Evolutionary conservation across 78 protist genomes (phyloP).

Genomic region (Dictyostelium brefeldianum): DNA sequence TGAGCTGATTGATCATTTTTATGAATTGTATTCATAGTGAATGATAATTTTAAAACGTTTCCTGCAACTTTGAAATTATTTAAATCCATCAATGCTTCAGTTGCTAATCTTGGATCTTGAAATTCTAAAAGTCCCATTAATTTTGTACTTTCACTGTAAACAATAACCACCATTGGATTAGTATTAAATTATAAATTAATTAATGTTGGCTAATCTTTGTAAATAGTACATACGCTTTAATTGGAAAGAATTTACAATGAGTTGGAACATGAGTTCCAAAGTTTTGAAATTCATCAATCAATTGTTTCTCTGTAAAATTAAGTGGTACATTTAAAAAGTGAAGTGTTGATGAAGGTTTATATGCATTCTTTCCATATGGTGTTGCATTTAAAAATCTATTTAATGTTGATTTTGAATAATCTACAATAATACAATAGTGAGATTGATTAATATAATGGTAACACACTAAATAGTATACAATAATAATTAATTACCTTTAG

Average conservation of each 20-base stretch:
- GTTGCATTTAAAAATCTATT: slow-evolving; percentile 41
- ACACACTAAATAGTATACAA: neutral
- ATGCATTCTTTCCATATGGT: slow-evolving; percentile 53
- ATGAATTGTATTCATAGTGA: slow-evolving; percentile 68
- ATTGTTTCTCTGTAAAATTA: slow-evolving; percentile 53
- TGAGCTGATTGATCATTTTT: slow-evolving; percentile 16
- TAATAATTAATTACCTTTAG: slow-evolving; percentile 30
- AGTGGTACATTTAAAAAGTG: slow-evolving; percentile 77
- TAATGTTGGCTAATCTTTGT: neutral
- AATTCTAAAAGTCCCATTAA: slow-evolving; percentile 72
- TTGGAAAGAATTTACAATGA: slow-evolving; percentile 72
- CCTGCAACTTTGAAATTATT: slow-evolving; percentile 37
- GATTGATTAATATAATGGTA: neutral
- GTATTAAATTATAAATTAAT: neutral
- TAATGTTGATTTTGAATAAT: slow-evolving; percentile 57
- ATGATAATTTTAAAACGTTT: slow-evolving; percentile 49
- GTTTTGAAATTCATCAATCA: slow-evolving; percentile 33
- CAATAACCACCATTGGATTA: neutral
- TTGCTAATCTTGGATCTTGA: slow-evolving; percentile 40
- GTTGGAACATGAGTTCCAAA: slow-evolving; percentile 47
- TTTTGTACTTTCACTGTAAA: slow-evolving; percentile 21
- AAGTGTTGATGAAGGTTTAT: slow-evolving; percentile 71
- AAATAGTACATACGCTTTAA: slow-evolving; percentile 24
- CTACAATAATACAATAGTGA: no score
- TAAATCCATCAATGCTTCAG: slow-evolving; percentile 66